Evolutionary conservation across 1,284 basidiomycete species (phyloP), one percentile per base, ranked within the genome.

Genomic region (Puccinia brachypodii): DNA sequence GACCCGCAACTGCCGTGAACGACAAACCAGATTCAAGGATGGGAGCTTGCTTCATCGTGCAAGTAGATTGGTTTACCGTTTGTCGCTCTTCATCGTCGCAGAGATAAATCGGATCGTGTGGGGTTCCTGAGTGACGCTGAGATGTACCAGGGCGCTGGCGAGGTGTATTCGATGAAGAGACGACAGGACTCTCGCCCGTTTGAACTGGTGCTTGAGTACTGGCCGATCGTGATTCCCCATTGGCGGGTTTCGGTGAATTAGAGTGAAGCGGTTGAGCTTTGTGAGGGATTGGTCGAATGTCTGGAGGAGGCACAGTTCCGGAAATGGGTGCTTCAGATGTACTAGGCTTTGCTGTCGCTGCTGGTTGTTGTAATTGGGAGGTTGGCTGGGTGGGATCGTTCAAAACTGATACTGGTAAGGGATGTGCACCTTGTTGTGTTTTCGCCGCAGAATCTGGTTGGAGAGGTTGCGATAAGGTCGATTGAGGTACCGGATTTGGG

Each of bases 1-100:
- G 31, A 56, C 64, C 64, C 40, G 64, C 40, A 22, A 68, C 64
- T 40, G 64, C 22, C 22, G 14, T 68, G 64, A 62, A 33, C 3
- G 47, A n/a, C n/a, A 16, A 2, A 16, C 42, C 71, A 25, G 53
- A 8, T 53, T 38, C 36, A 42, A 40, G 73, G 31, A 42, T 58
- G 56, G 19, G 25, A 22, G 44, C 14, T 38, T 33, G 50, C 2
- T 75, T 60, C 6, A 31, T 14, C 14, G 58, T 40, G 13, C 33
- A 56, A 53, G 53, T 40, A n/a, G 53, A 31, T 16, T 8, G 73
- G 9, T 33, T 40, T 14, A 56, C 9, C 14, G 11, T 53, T 38
- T 40, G 53, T 3, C 73, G 73, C 28, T 75, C 73, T 40, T 81
- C 78, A 31, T 81, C 78, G 33, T 81, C 78, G 31, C 58, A 22